Evolutionary conservation across 257 asterid genomes (phyloP), one percentile per base, ranked within the genome.

Genomic region (Ligustrum vulgare): DNA sequence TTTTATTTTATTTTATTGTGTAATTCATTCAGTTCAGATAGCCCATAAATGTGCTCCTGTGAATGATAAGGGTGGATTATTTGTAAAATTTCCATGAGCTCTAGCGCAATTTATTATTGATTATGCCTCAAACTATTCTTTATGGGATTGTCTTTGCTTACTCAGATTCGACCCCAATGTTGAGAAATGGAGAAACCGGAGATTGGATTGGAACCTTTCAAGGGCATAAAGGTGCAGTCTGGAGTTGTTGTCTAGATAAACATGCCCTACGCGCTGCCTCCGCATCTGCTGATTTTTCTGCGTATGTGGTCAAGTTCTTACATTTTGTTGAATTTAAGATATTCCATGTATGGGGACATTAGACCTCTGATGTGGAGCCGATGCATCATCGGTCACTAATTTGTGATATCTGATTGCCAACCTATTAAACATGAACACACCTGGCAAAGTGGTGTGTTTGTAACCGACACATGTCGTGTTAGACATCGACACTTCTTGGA

Each of bases 211-310:
- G 99, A 79, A 94, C 97, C 77, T 94, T 92, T 82, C 90, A 87
- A 83, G 99, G 99, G 77, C 99, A 94, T 84, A 94, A 94, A 78
- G 97, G 99, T 81, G 99, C 99, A 36, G 99, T 94, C 41, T 94
- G 97, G 98, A 88, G 97, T 83, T 86, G 93, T 83, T 85, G 96
- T 85, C 79, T 94, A 75, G 98, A 92, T 86, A 94, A 91, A 77
- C 84, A 86, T 73, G 99, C 97, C 45, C 79, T 94, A 58, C 98
- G 96, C 63, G 97, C 96, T 75, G 99, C 99, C 66, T 86, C 99
- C 72, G 98, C 96, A 2, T 91, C 99, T 75, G 99, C 99, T 41
- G 99, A 94, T 89, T 94, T 94, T 80, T 91, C 95, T 77, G 96
- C 98, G 97, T 94, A 83, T 71, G 98, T 80, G 68, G 60, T 45